Percentiles rank a stretch among this genome's conserved stretches.
Conservation (phyloP, 352 stramenopile species). For the Globisporangium orthogonon region DNA sequence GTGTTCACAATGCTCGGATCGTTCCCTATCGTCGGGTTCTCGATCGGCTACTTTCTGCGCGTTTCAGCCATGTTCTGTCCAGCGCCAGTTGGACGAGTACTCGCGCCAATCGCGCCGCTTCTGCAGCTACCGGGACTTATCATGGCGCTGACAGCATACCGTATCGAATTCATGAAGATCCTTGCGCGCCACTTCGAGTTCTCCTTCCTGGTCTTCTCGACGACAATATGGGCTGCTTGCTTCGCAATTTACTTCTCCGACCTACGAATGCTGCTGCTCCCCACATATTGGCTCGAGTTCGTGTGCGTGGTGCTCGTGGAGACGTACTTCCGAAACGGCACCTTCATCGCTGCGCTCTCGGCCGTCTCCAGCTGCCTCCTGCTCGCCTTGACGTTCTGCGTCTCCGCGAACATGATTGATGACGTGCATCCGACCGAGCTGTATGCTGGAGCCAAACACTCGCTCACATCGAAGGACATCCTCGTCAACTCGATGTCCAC, state of each 20-base stretch:
- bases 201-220: conserved; percentile 2
- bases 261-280: conserved; percentile 1
- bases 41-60: conserved; percentile 2
- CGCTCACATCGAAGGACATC: conserved; percentile 8
- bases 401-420: conserved; percentile 6
- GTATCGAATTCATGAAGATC: conserved; percentile 8
- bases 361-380: conserved; percentile 5
- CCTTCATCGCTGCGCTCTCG: background rate
- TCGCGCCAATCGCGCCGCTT: conserved; percentile 7
- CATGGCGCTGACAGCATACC: conserved; percentile 4
- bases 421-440: background rate
- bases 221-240: conserved; percentile 2
- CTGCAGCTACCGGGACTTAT: conserved; percentile 4
- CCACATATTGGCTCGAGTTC: conserved; percentile 11
- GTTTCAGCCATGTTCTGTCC: conserved; percentile 2
- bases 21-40: background rate
- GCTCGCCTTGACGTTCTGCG: background rate
- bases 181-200: conserved; percentile 12
- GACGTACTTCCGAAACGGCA: conserved; percentile 4
- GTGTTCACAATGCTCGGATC: background rate
- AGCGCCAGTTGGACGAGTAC: background rate
- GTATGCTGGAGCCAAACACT: background rate
- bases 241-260: conserved; percentile 6
- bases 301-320: conserved; percentile 9
- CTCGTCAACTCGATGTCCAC: conserved; percentile 10